Conservation (phyloP, 2,329 filamentous ascomycete species). For the Cladophialophora carrionii region DNA sequence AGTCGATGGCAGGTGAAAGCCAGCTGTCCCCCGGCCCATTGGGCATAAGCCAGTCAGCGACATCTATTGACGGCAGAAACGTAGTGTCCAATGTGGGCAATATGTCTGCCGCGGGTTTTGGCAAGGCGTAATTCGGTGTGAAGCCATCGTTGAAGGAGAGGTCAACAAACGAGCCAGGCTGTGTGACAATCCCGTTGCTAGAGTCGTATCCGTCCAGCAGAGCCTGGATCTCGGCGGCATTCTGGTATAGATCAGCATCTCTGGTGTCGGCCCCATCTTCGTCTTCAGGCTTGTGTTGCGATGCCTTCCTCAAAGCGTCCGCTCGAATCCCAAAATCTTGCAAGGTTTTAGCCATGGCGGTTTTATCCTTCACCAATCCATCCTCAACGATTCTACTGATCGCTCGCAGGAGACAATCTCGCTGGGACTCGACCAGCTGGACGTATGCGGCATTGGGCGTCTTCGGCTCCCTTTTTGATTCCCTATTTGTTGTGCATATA, state of each 20-base stretch:
- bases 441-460: constrained; percentile 25
- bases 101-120: not conserved
- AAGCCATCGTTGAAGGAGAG: not conserved
- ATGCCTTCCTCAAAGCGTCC: constrained; percentile 14
- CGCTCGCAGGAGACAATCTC: constrained; percentile 19
- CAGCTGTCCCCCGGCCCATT: not conserved
- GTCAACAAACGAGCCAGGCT: not conserved
- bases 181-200: not conserved
- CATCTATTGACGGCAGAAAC: not conserved
- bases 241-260: constrained; percentile 4
- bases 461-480: constrained; percentile 21
- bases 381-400: constrained; percentile 10
- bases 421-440: constrained; percentile 24
- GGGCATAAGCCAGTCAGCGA: not conserved
- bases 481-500: constrained; percentile 19
- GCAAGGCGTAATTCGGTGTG: not conserved
- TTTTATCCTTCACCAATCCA: constrained; percentile 10
- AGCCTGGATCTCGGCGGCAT: constrained; percentile 9
- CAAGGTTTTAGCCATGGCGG: constrained; percentile 13
- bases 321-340: constrained; percentile 16
- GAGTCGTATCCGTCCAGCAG: constrained; percentile 1
- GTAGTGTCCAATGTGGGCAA: not conserved
- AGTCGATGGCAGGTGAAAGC: not conserved
- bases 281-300: constrained; percentile 6
- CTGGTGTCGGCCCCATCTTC: not conserved